phyloP scores from a whole-genome alignment of 2,329 filamentous ascomycete species.

The Trichoderma harzianum region DNA sequence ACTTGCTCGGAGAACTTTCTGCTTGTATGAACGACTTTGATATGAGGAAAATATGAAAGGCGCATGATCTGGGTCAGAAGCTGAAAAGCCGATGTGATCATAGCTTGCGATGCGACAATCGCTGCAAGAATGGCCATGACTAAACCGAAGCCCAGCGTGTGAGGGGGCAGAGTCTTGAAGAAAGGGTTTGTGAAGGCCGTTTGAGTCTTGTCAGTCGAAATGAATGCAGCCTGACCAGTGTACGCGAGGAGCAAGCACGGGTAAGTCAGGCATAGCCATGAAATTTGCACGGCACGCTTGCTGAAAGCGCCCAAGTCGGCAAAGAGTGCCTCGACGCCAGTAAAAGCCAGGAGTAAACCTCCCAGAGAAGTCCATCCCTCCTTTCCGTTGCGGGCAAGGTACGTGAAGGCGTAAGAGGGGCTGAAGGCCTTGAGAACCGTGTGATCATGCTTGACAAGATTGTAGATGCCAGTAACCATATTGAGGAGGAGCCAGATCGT shows the following conservation, averaged over 20 bases:
- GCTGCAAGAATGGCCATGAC: slow-evolving; percentile 67
- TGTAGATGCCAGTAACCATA: slow-evolving; percentile 60
- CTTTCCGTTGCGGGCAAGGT: slow-evolving; percentile 56
- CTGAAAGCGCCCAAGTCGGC: slow-evolving; percentile 75
- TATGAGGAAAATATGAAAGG: slow-evolving; percentile 68
- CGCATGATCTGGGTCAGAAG: slow-evolving; percentile 69
- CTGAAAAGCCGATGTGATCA: slow-evolving; percentile 74
- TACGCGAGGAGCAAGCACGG: slow-evolving; percentile 66
- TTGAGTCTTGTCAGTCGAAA: slow-evolving; percentile 53
- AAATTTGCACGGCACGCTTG: slow-evolving; percentile 66
- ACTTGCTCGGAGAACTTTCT: slow-evolving; percentile 69
- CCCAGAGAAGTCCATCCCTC: slow-evolving; percentile 63
- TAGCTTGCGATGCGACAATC: slow-evolving; percentile 73
- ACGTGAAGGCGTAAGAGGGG: slow-evolving; percentile 58
- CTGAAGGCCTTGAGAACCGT: slow-evolving; percentile 56
- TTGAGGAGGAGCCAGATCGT: slow-evolving; percentile 66
- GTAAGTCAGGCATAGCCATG: slow-evolving; percentile 66
- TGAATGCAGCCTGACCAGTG: slow-evolving; percentile 71
- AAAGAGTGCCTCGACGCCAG: slow-evolving; percentile 75
- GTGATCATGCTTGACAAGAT: slow-evolving; percentile 49
- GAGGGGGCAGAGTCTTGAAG: slow-evolving; percentile 65
- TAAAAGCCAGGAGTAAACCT: slow-evolving; percentile 72
- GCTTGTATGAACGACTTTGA: slow-evolving; percentile 70
- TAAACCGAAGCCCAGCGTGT: slow-evolving; percentile 64
- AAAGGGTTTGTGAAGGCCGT: slow-evolving; percentile 60